A percentile compares a stretch with the other conserved stretches of the same genome.
These are phyloP conservation scores for Pichia norvegensis DNA, from an alignment of 1,139 yeast genomes.

Conservation along the genomic window DNA sequence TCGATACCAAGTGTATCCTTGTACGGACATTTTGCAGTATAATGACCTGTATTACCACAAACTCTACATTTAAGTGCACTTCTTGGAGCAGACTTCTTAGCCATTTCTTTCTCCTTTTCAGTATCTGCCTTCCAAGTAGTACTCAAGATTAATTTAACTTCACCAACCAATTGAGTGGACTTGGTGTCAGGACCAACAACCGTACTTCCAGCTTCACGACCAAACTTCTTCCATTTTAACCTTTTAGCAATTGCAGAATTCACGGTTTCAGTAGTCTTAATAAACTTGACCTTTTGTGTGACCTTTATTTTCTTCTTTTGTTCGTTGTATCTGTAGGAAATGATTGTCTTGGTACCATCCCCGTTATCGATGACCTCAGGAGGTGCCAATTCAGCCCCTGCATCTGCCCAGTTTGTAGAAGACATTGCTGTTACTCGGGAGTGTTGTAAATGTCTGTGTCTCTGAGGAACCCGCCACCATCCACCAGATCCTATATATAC, in stretches of 20 bases:
- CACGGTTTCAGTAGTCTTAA: conserved; percentile 72
- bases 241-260: conserved; percentile 69
- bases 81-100: conserved; percentile 35
- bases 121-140: conserved; percentile 62
- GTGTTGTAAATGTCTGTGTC: not conserved
- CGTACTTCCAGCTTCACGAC: conserved; percentile 66
- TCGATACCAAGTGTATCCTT: conserved; percentile 74
- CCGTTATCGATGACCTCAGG: conserved; percentile 68
- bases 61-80: conserved; percentile 61
- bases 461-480: too few relatives aligned
- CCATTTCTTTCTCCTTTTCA: conserved; percentile 47
- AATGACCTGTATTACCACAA: conserved; percentile 88
- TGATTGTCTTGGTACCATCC: conserved; percentile 86
- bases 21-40: conserved; percentile 92
- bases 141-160: conserved; percentile 53
- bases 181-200: conserved; percentile 76
- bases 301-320: conserved; percentile 82
- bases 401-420: conserved; percentile 48
- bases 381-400: conserved; percentile 53
- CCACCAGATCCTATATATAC: too few relatives aligned
- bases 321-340: conserved; percentile 66
- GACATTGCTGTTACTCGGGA: not conserved
- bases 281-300: conserved; percentile 76
- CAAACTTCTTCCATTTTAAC: conserved; percentile 73
- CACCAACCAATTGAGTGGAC: conserved; percentile 87